These are phyloP conservation scores for Trametes maxima DNA, from an alignment of 768 basidiomycete species.

Conservation along the genomic window DNA sequence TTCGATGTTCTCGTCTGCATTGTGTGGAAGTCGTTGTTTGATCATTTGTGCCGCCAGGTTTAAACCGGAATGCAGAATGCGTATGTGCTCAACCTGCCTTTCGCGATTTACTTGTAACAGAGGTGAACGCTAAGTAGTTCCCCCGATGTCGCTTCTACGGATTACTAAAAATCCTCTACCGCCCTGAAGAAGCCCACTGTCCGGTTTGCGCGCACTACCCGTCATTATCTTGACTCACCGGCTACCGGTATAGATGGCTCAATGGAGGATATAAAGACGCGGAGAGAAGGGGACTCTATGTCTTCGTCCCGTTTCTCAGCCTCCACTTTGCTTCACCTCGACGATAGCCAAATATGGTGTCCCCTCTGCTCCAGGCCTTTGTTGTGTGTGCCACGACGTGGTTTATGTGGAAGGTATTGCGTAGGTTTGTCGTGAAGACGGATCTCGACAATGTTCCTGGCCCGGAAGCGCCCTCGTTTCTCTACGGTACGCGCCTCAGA, in stretches of 20 bases:
- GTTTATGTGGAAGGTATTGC: conserved; percentile 22
- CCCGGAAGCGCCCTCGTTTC: conserved; percentile 37
- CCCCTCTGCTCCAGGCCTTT: background rate
- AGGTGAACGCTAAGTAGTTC: too few relatives aligned
- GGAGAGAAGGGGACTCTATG: too few relatives aligned
- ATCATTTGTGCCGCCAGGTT: too few relatives aligned
- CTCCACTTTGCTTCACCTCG: background rate
- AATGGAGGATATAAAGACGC: background rate
- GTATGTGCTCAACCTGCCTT: too few relatives aligned
- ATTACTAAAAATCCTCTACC: background rate
- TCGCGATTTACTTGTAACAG: too few relatives aligned
- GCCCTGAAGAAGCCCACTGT: background rate
- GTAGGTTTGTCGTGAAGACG: conserved; percentile 14
- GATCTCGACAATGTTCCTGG: conserved; percentile 44
- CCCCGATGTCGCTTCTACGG: too few relatives aligned
- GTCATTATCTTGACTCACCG: background rate
- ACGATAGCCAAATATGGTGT: background rate
- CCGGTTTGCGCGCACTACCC: background rate
- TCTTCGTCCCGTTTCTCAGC: too few relatives aligned
- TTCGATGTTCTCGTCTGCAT: too few relatives aligned
- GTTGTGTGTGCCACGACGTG: conserved; percentile 4
- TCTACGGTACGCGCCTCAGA: conserved; percentile 34
- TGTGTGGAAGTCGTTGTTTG: too few relatives aligned
- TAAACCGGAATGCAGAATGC: too few relatives aligned
- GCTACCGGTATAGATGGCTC: background rate